Evolutionary conservation across 371 early-diverging fungal species (phyloP), one percentile per base, ranked within the genome.

Genomic region (Chytridiales sp.): DNA sequence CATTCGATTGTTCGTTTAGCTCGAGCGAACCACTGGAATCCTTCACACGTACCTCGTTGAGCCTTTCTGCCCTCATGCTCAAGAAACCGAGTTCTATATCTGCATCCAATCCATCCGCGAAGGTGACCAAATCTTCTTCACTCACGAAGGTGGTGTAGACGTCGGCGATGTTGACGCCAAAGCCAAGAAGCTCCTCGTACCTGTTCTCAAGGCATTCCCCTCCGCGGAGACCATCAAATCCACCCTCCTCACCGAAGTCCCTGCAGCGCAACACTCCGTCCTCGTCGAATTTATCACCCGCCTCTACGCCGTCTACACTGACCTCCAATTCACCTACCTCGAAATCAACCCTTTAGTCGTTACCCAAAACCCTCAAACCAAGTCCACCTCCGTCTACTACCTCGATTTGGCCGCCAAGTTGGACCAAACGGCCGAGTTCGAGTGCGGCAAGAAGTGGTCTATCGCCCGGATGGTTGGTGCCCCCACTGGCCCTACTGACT

Each of bases 341-440:
- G 98, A 97, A 76, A 97, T 97, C 84, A 97, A 97, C 78, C 98
- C 98, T 35, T 81, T 97, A 62, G 98, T 97, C 11, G 95, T 96
- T 57, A 80, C 92, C 42, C 91, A 91, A 52, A 73, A 83, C 19
- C 73, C 69, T 24, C n/a, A n/a, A n/a, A 66, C 66, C 22, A 81
- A 81, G 38, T 74, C 70, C 11, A 68, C 70, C 50, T 69, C 81
- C 32, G 90, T 97, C 56, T 87, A 85, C 75, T 93, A 90, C 70
- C 82, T 97, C 43, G 98, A 97, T 80, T 78, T 97, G 62, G 98
- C 98, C 53, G 97, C 98, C 62, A 97, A 95, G 82, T 79, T 97
- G 31, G 98, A 97, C 79, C 97, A 97, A 75, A 96, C 97, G 34
- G 98, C 94, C 36, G 98, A 97, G 68, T 95, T 94, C 56, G 98